Percentiles rank a stretch among this genome's conserved stretches.
Evolutionary conservation across 139 green algal genomes (phyloP).

Genomic region (Chlorella sp.): DNA sequence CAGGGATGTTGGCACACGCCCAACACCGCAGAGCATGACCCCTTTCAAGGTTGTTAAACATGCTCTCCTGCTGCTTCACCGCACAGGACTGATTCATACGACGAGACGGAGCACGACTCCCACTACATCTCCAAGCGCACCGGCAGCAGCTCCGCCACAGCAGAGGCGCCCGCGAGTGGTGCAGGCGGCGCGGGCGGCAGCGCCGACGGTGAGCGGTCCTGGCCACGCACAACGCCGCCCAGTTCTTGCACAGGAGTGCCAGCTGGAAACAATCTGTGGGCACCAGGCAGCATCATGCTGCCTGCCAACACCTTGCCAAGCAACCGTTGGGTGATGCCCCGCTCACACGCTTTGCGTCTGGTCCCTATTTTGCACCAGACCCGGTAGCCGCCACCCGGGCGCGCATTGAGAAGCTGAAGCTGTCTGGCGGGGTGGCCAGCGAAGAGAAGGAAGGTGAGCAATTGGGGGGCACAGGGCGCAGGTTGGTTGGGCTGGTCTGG

Average conservation of each 20-base stretch:
- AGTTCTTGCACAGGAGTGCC: too few species aligned
- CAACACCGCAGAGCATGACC: too few species aligned
- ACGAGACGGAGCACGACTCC: slow-evolving; percentile 6
- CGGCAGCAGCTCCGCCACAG: neutral
- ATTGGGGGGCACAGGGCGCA: slow-evolving; percentile 17
- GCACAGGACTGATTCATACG: slow-evolving; percentile 16
- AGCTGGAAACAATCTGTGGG: too few species aligned
- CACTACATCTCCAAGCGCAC: slow-evolving; percentile 41
- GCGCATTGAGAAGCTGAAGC: slow-evolving; percentile 74
- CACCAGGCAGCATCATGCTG: too few species aligned
- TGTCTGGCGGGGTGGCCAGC: slow-evolving; percentile 26
- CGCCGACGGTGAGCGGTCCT: neutral
- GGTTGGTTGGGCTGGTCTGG: too few species aligned
- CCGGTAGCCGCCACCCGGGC: slow-evolving; percentile 71
- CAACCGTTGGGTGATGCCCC: too few species aligned
- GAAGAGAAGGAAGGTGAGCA: slow-evolving; percentile 1
- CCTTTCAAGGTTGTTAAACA: too few species aligned
- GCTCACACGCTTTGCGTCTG: too few species aligned
- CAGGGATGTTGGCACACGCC: too few species aligned
- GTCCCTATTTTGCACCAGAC: slow-evolving; percentile 28
- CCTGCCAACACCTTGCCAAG: too few species aligned
- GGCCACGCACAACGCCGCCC: too few species aligned
- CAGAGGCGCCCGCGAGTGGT: neutral
- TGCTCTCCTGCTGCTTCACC: neutral
- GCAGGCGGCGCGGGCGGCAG: neutral